These are phyloP conservation scores for Plasmodium falciparum DNA, from an alignment of 169 alveolate species.

Conservation along the genomic window DNA sequence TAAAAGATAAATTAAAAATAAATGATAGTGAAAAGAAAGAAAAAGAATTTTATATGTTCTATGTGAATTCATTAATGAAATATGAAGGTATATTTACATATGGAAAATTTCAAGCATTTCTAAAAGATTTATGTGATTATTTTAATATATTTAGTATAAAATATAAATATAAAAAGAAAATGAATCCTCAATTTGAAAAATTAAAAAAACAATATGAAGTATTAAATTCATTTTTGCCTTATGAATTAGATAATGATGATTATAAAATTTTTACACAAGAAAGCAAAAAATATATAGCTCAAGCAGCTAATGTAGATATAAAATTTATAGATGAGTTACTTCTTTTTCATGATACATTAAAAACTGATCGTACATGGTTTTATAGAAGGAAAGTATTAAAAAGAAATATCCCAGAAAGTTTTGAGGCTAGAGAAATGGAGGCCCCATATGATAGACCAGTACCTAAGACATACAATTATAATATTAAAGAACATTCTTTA, in stretches of 20 bases:
- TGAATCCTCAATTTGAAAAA: conserved; percentile 61
- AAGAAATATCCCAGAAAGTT: conserved; percentile 79
- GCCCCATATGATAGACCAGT: conserved; percentile 73
- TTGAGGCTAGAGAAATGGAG: conserved; percentile 82
- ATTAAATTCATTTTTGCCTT: conserved; percentile 79
- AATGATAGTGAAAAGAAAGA: conserved; percentile 49
- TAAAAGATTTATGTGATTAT: conserved; percentile 51
- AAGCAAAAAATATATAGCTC: conserved; percentile 80
- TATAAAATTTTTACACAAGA: conserved; percentile 81
- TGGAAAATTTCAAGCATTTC: conserved; percentile 36
- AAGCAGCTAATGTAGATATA: conserved; percentile 73
- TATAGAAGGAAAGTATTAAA: conserved; percentile 79
- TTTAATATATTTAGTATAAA: conserved; percentile 27
- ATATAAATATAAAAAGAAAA: conserved; percentile 57
- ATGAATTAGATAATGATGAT: conserved; percentile 83
- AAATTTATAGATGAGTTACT: conserved; percentile 84
- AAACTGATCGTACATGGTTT: conserved; percentile 87
- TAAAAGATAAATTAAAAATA: conserved; percentile 23
- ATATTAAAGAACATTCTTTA: conserved; percentile 48
- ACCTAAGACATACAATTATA: conserved; percentile 37
- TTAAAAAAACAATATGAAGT: conserved; percentile 77
- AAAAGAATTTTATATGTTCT: conserved; percentile 45
- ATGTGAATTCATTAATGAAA: conserved; percentile 74
- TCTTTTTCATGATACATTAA: conserved; percentile 81
- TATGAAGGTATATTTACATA: conserved; percentile 72